Base-by-base conservation (phyloP, 2,329 filamentous ascomycete species). In the Fusarium duplospermum region DNA sequence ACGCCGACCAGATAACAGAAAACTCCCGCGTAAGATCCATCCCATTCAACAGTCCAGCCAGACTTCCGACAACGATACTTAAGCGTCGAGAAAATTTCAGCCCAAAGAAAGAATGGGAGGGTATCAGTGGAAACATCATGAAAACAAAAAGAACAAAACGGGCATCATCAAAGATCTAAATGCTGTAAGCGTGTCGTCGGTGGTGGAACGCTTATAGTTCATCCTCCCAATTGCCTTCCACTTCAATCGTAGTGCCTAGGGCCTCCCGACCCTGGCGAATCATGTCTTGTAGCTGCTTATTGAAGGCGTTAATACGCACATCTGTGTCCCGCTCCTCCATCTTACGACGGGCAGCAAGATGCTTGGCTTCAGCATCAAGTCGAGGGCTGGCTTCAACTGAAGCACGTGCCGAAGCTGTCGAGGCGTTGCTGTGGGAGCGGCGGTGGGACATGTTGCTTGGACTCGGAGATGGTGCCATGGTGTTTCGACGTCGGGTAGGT, bases 211-310 rank as follows among this genome's bases (percentile, higher is more conserved):
- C 35, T 72, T 67, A 79, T 64, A 83, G 71, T 31, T 86, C 85
- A 50, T 84, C 86, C 61, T 86, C 85, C 83, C 85, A 87, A 40
- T 77, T 82, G 20, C 76, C 79, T 20, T 81, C 84, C 40, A 94
- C 87, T 79, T 93, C 91, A 59, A 94, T 86, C 45, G 86, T 93
- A 22, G 93, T 93, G 3, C 92, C 95, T 20, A 99, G 84, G 2
- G 96, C 96, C 81, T 96, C 93, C 76, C 93, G 93, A 1, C 95
- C 96, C 82, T 98, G 93, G 2, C 92, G 88, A 64, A 99, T 97
- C 93, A 99, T 94, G 36, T 92, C 93, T 79, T 93, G 90, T 57
- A 98, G 85, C 76, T 93, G 91, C 57, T 90, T 88, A 80, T 96
- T 97, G 82, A 98, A 91, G 29, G 92, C 90, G 58, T 91, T 91